Conservation (phyloP, 805 yeast species). For the Yarrowia deformans region DNA sequence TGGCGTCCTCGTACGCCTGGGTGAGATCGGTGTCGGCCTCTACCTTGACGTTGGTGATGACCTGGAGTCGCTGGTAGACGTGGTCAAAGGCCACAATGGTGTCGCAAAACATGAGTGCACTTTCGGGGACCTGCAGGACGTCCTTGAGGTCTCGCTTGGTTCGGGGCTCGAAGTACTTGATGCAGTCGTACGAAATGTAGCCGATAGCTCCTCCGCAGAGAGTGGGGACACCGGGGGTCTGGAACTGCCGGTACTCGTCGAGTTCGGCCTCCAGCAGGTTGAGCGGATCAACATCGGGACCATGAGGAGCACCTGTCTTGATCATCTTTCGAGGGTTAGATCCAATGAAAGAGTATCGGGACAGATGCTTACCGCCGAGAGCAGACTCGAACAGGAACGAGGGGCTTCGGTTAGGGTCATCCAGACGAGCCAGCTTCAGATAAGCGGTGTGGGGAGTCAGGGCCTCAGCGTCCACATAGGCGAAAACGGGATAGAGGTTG, state of each 20-base stretch:
- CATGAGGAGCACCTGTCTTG: constrained; percentile 75
- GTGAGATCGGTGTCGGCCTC: constrained; percentile 52
- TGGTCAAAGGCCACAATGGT: constrained; percentile 90
- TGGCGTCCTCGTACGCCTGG: constrained; percentile 64
- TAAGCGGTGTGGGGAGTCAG: constrained; percentile 92
- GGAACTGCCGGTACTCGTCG: constrained; percentile 67
- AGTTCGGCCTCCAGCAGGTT: constrained; percentile 76
- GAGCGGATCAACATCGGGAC: constrained; percentile 80
- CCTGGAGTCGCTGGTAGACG: constrained; percentile 90
- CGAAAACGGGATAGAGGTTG: constrained; percentile 82
- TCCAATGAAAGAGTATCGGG: constrained; percentile 91
- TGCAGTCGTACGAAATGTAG: constrained; percentile 94
- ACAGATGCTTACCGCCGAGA: constrained; percentile 84
- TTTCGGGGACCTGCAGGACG: constrained; percentile 85
- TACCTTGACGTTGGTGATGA: constrained; percentile 78
- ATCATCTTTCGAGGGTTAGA: constrained; percentile 81
- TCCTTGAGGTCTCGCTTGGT: constrained; percentile 79
- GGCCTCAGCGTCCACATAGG: constrained; percentile 75
- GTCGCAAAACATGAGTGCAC: constrained; percentile 90
- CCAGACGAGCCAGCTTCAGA: constrained; percentile 70
- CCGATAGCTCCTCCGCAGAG: constrained; percentile 97
- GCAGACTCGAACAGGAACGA: constrained; percentile 91
- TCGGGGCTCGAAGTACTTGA: constrained; percentile 94
- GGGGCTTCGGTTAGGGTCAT: constrained; percentile 52
- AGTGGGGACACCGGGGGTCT: constrained; percentile 61